Percentiles rank a stretch among this genome's conserved stretches.
phyloP scores from a whole-genome alignment of 805 yeast species.

The Teunomyces stri region DNA sequence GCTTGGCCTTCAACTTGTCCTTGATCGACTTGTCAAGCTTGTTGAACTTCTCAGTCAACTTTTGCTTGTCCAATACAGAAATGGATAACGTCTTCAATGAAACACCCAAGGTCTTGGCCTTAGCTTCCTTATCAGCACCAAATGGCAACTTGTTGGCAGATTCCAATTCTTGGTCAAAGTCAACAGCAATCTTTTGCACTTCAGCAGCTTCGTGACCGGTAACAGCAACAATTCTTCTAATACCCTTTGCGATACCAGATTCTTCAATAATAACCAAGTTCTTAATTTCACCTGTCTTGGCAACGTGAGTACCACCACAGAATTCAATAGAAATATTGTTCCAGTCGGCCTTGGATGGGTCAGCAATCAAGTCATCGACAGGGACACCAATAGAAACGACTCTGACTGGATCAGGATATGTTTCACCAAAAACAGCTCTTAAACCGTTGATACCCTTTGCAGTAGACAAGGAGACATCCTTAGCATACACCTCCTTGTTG shows the following conservation, averaged over 20 bases:
- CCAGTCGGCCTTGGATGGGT: constrained; percentile 79
- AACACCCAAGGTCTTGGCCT: constrained; percentile 80
- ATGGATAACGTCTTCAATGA: constrained; percentile 77
- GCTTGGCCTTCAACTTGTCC: constrained; percentile 83
- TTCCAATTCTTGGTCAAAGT: constrained; percentile 60
- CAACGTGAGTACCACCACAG: constrained; percentile 99
- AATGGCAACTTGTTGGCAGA: constrained; percentile 62
- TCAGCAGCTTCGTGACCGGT: constrained; percentile 88
- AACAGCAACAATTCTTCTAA: constrained; percentile 96
- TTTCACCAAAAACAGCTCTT: constrained; percentile 98
- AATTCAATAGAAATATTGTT: constrained; percentile 78
- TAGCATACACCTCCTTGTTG: constrained; percentile 71
- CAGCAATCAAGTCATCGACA: constrained; percentile 71
- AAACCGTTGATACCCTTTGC: constrained; percentile 81
- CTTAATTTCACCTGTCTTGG: constrained; percentile 88
- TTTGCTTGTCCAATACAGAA: constrained; percentile 76
- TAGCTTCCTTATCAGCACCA: constrained; percentile 76
- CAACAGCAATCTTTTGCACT: constrained; percentile 81
- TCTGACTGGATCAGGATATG: constrained; percentile 98
- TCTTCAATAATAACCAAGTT: constrained; percentile 89
- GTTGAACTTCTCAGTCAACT: constrained; percentile 69
- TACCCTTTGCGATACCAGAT: constrained; percentile 97
- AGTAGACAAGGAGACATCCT: constrained; percentile 70
- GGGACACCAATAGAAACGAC: constrained; percentile 95
- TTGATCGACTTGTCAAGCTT: constrained; percentile 82